phyloP scores from a whole-genome alignment of 192 early-diverging fungal species.

The Podila clonocystis region DNA sequence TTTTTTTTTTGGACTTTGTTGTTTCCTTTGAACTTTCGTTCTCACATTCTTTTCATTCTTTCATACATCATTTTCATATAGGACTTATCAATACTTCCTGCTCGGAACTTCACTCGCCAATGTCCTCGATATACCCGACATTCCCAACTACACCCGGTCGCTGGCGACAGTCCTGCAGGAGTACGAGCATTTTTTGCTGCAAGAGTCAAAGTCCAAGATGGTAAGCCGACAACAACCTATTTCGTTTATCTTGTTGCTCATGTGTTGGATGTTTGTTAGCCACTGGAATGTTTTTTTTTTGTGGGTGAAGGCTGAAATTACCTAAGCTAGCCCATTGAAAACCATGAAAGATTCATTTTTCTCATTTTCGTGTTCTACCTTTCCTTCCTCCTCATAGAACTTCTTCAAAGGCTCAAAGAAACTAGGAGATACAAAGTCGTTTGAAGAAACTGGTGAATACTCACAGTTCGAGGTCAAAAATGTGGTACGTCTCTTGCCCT shows the following conservation, averaged over 20 bases:
- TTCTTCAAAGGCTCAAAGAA: conserved; percentile 1
- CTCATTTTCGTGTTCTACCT: not conserved
- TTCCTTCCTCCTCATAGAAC: not conserved
- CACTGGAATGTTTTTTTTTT: not conserved
- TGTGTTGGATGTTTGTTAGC: not conserved
- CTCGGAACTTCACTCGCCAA: conserved; percentile 27
- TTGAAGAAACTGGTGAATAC: conserved; percentile 3
- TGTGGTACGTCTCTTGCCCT: not conserved
- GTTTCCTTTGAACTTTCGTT: not conserved
- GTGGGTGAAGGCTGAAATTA: conserved; percentile 7
- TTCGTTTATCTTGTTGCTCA: not conserved
- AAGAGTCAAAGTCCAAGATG: conserved; percentile 28
- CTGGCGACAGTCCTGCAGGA: conserved; percentile 14
- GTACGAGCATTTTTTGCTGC: conserved; percentile 15
- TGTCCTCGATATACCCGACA: conserved; percentile 21
- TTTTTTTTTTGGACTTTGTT: not conserved
- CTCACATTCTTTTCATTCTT: not conserved
- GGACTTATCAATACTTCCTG: conserved; percentile 19
- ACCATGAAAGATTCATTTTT: not conserved
- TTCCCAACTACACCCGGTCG: conserved; percentile 14
- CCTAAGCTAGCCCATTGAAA: too few relatives aligned
- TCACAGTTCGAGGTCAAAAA: not conserved
- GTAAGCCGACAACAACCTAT: not conserved
- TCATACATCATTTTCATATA: not conserved
- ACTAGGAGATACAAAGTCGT: not conserved